phyloP scores from a whole-genome alignment of 1,284 basidiomycete genomes.

The Termitomyces sp. region DNA sequence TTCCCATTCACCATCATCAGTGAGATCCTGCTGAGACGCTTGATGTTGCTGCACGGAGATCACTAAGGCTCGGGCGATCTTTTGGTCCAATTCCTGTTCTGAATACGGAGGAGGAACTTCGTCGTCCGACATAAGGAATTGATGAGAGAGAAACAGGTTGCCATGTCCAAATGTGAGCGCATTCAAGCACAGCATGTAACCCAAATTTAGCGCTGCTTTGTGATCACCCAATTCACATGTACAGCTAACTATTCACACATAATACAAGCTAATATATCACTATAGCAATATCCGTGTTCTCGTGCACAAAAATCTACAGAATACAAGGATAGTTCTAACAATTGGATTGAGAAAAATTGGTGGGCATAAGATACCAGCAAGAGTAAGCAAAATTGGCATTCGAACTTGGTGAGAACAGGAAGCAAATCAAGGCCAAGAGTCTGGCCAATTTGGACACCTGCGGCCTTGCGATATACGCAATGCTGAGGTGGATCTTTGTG shows the following conservation, averaged over 20 bases:
- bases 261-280: background rate
- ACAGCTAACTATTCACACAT: background rate
- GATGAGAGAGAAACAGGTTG: background rate
- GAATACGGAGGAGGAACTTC: slow-evolving; percentile 40
- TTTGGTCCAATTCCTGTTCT: slow-evolving; percentile 53
- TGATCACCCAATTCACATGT: background rate
- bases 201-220: background rate
- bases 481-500: background rate
- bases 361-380: background rate
- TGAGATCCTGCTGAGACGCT: slow-evolving; percentile 13
- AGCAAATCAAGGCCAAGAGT: background rate
- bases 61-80: slow-evolving; percentile 39
- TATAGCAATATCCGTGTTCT: background rate
- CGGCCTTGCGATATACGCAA: background rate
- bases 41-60: slow-evolving; percentile 31
- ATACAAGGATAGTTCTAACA: background rate
- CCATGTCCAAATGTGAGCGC: background rate
- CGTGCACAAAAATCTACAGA: background rate
- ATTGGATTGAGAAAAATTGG: background rate
- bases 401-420: background rate
- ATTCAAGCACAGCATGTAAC: background rate
- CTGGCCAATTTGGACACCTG: too few relatives aligned
- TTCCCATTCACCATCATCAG: slow-evolving; percentile 42
- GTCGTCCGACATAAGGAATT: slow-evolving; percentile 20
- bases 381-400: background rate